A percentile compares a stretch with the other conserved stretches of the same genome.
Conservation (phyloP, 345 rosid genomes). For the Orychophragmus violaceus region DNA sequence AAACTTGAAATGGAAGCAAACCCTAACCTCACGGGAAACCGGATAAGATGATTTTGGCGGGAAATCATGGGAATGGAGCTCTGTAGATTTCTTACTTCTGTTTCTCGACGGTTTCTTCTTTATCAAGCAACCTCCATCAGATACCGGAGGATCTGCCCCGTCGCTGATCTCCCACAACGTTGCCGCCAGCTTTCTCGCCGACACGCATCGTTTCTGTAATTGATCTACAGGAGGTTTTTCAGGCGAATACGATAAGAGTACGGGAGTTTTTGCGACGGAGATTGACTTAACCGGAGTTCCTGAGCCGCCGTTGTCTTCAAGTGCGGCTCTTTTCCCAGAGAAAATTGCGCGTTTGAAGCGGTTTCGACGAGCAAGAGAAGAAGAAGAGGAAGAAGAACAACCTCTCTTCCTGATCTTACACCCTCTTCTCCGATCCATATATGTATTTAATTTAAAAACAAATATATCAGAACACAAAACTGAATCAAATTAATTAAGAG, state of each 20-base stretch:
- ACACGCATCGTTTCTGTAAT: slow-evolving; percentile 38
- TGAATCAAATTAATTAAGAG: background rate
- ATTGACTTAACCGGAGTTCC: slow-evolving; percentile 62
- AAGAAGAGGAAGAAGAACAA: slow-evolving; percentile 78
- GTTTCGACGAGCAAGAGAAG: slow-evolving; percentile 62
- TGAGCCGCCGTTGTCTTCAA: slow-evolving; percentile 40
- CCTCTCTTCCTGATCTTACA: slow-evolving; percentile 90
- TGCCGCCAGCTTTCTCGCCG: slow-evolving; percentile 90
- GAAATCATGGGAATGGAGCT: slow-evolving; percentile 23
- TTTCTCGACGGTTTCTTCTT: slow-evolving; percentile 35
- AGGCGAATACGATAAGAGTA: slow-evolving; percentile 20
- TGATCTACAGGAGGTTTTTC: background rate
- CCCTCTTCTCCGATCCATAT: slow-evolving; percentile 39
- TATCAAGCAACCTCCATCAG: slow-evolving; percentile 22
- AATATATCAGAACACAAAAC: background rate
- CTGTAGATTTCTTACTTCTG: slow-evolving; percentile 27
- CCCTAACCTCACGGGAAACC: slow-evolving; percentile 48
- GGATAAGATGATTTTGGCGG: slow-evolving; percentile 54
- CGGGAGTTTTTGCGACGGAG: slow-evolving; percentile 37
- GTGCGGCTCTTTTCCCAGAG: slow-evolving; percentile 38
- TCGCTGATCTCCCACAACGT: slow-evolving; percentile 81
- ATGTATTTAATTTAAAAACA: background rate
- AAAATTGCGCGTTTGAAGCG: slow-evolving; percentile 79
- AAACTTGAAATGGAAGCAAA: slow-evolving; percentile 4
- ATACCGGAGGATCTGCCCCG: slow-evolving; percentile 35